Conservation (phyloP, 208 protist genomes). For the Phytomonas francai region DNA sequence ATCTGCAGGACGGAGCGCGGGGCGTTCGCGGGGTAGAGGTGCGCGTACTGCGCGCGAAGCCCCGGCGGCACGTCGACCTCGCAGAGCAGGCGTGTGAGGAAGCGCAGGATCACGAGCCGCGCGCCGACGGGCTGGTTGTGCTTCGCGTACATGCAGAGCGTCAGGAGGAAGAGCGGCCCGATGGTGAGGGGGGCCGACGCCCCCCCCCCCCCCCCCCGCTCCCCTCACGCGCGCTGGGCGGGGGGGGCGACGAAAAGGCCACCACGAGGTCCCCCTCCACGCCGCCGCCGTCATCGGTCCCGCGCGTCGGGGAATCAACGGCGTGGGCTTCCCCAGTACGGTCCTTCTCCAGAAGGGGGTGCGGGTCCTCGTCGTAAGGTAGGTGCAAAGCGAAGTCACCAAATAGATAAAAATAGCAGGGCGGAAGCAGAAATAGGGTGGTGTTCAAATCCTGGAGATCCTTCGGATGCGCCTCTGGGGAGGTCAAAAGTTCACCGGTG, state of each 20-base stretch:
- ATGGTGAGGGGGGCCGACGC: slow-evolving; percentile 23
- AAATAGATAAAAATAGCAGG: too few relatives aligned
- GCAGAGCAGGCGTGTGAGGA: slow-evolving; percentile 37
- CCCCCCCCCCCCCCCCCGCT: neutral
- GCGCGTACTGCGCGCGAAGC: neutral
- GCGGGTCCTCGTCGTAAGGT: too few relatives aligned
- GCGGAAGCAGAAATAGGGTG: too few relatives aligned
- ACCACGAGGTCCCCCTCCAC: neutral
- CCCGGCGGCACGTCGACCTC: slow-evolving; percentile 59
- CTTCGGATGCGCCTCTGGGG: too few relatives aligned
- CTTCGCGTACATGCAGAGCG: slow-evolving; percentile 71
- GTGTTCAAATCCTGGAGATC: too few relatives aligned
- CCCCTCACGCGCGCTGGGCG: neutral
- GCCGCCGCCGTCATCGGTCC: neutral
- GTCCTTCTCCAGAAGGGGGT: too few relatives aligned
- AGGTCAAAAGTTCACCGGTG: too few relatives aligned
- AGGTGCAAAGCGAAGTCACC: too few relatives aligned
- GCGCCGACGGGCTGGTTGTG: slow-evolving; percentile 49
- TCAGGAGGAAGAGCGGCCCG: slow-evolving; percentile 48
- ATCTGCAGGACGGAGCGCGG: slow-evolving; percentile 3
- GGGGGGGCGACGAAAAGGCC: neutral
- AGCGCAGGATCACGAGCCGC: slow-evolving; percentile 43
- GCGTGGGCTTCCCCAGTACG: too few relatives aligned
- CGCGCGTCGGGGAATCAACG: too few relatives aligned
- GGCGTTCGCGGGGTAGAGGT: neutral